Conservation (phyloP, 2,329 filamentous ascomycete genomes). For the Plectosphaerella sp. region DNA sequence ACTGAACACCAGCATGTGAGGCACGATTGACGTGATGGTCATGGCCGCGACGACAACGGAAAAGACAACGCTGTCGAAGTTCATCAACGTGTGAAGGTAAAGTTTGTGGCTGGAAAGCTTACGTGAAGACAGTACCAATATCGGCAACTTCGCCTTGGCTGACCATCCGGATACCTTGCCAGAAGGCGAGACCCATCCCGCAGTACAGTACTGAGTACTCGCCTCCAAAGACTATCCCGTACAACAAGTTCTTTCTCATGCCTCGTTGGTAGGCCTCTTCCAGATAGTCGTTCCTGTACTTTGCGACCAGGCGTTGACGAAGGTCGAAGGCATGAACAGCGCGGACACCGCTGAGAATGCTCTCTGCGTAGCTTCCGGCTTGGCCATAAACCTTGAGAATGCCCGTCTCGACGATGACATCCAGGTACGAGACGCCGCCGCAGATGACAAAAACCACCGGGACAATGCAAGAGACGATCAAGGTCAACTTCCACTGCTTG, state of each 20-base stretch:
- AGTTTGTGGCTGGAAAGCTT: conserved; percentile 7
- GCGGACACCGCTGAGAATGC: conserved; percentile 11
- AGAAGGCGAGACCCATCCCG: conserved; percentile 12
- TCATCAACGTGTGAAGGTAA: conserved; percentile 18
- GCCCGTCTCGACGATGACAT: conserved; percentile 15
- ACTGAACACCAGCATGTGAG: conserved; percentile 8
- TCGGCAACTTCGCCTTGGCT: conserved; percentile 11
- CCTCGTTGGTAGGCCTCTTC: conserved; percentile 4
- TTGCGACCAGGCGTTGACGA: conserved; percentile 3
- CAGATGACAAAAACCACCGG: conserved; percentile 7
- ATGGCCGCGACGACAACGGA: conserved; percentile 16
- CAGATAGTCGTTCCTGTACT: conserved; percentile 9
- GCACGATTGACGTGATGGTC: conserved; percentile 12
- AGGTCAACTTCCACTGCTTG: conserved; percentile 32
- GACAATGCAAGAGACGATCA: conserved; percentile 27
- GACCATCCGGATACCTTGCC: conserved; percentile 30
- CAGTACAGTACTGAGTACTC: conserved; percentile 8
- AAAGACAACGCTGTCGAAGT: conserved; percentile 14
- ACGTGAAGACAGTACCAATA: conserved; percentile 9
- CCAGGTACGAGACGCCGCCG: conserved; percentile 16
- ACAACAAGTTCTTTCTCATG: conserved; percentile 7
- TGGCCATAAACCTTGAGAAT: conserved; percentile 19
- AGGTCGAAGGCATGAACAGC: conserved; percentile 11
- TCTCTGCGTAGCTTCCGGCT: conserved; percentile 19
- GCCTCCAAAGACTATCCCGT: conserved; percentile 5